These are phyloP conservation scores for Sclerospora graminicola DNA, from an alignment of 352 stramenopile species.

Conservation along the genomic window DNA sequence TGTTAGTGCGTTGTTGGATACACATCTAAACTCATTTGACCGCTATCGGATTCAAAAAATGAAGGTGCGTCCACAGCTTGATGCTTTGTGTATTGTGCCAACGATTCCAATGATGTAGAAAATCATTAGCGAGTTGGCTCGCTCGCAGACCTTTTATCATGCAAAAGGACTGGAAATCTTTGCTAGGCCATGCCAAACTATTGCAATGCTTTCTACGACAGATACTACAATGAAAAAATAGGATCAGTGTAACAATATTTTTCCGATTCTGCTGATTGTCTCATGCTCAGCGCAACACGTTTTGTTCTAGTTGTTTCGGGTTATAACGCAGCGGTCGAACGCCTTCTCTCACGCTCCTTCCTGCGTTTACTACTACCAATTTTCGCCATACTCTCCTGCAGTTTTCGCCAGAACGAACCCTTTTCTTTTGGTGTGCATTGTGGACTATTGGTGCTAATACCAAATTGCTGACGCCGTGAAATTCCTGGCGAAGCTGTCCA, in stretches of 20 bases:
- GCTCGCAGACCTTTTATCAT: constrained; percentile 68
- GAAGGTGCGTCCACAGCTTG: constrained; percentile 32
- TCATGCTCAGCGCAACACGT: not conserved
- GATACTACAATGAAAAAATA: constrained; percentile 2
- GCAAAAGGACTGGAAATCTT: constrained; percentile 69
- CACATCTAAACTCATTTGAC: constrained; percentile 68
- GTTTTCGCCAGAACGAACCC: constrained; percentile 64
- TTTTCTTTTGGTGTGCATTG: constrained; percentile 22
- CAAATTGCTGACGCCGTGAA: constrained; percentile 59
- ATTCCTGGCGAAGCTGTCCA: constrained; percentile 73
- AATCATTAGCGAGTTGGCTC: constrained; percentile 58
- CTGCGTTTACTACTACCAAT: constrained; percentile 46
- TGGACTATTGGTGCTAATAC: constrained; percentile 47
- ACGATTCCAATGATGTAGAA: constrained; percentile 24
- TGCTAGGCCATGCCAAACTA: constrained; percentile 34
- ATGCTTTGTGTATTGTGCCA: too few species aligned
- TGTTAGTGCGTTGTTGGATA: constrained; percentile 59
- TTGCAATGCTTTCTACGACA: constrained; percentile 25
- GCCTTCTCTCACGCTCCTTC: constrained; percentile 30
- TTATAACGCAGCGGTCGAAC: constrained; percentile 16
- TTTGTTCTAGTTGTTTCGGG: not conserved
- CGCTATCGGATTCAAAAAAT: constrained; percentile 63
- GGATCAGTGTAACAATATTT: not conserved
- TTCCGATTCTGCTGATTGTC: not conserved
- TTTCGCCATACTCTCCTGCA: constrained; percentile 62